Evolutionary conservation across 768 basidiomycete genomes (phyloP).

Genomic region (Nidularia sp.): DNA sequence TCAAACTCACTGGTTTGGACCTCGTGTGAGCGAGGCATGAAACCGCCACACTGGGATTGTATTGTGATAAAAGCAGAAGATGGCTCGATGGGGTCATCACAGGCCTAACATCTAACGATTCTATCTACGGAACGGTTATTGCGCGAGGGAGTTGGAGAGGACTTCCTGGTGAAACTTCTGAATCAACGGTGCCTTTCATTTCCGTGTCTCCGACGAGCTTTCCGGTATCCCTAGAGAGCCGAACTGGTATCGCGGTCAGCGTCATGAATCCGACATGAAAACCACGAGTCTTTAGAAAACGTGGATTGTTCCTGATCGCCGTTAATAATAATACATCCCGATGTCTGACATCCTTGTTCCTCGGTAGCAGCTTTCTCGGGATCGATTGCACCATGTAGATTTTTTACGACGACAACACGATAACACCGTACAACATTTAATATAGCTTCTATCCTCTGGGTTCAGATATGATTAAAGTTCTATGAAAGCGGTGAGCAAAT

Average conservation of each 20-base stretch:
- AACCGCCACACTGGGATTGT: too few species aligned
- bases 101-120: too few species aligned
- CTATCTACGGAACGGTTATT: too few species aligned
- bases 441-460: neutral
- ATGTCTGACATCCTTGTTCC: neutral
- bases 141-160: too few species aligned
- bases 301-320: constrained; percentile 12
- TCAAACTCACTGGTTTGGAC: too few species aligned
- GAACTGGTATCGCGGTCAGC: neutral
- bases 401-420: neutral
- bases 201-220: neutral
- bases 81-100: too few species aligned
- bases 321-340: neutral
- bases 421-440: neutral
- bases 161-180: too few species aligned
- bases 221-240: neutral
- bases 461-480: neutral
- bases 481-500: neutral
- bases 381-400: neutral
- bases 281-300: constrained; percentile 2
- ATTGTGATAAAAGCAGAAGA: too few species aligned
- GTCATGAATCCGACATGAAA: constrained; percentile 4
- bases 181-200: neutral
- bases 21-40: too few species aligned
- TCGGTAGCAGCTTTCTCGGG: neutral